These are phyloP conservation scores for Mucuna pruriens DNA, from an alignment of 306 rosid genomes.

Conservation along the genomic window DNA sequence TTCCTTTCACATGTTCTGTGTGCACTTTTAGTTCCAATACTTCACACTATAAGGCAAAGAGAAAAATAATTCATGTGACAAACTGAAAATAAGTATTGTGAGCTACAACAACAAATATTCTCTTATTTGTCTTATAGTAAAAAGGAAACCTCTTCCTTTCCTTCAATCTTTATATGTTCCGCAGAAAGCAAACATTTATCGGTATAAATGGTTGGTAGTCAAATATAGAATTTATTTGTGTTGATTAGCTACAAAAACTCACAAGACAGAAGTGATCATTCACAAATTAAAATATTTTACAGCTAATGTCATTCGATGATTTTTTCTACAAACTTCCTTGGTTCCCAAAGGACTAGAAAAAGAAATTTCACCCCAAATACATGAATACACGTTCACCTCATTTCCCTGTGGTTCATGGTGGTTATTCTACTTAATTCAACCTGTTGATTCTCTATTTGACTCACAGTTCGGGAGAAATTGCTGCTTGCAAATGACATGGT, in stretches of 20 bases:
- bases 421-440: conserved; percentile 58
- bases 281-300: background rate
- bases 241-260: background rate
- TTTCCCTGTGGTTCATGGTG: conserved; percentile 36
- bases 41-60: background rate
- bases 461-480: conserved; percentile 57
- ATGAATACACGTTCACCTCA: background rate
- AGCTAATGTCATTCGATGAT: background rate
- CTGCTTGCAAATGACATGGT: conserved; percentile 66
- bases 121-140: background rate
- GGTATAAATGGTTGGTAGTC: background rate
- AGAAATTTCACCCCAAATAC: background rate
- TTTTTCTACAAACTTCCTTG: background rate
- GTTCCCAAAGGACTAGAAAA: background rate
- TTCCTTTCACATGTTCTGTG: background rate
- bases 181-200: background rate
- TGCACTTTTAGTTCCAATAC: background rate
- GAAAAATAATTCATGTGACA: background rate
- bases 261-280: background rate
- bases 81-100: background rate
- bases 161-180: background rate
- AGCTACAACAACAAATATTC: background rate
- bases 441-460: conserved; percentile 74
- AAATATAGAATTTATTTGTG: background rate
- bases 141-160: background rate